Evolutionary conservation across 352 stramenopile genomes (phyloP).

Genomic region (Phytophthora europaea): DNA sequence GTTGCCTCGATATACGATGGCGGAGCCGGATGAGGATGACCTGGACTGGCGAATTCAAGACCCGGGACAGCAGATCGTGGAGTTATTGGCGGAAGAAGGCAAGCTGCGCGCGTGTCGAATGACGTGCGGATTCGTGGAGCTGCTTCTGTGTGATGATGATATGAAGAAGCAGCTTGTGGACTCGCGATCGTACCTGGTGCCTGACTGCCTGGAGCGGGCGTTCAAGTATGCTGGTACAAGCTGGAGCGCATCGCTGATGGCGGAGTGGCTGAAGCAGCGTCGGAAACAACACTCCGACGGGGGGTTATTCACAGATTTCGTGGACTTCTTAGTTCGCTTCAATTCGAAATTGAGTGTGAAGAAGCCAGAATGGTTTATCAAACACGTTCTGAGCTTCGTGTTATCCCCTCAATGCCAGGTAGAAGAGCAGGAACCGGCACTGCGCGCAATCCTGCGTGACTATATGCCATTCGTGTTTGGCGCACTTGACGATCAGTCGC

Average conservation of each 20-base stretch:
- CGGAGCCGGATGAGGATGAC: slow-evolving; percentile 20
- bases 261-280: slow-evolving; percentile 35
- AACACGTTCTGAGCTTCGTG: slow-evolving; percentile 69
- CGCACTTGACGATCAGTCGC: slow-evolving; percentile 24
- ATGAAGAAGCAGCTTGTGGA: slow-evolving; percentile 39
- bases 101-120: slow-evolving; percentile 51
- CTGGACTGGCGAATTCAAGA: slow-evolving; percentile 54
- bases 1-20: slow-evolving; percentile 27
- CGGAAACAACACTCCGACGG: slow-evolving; percentile 23
- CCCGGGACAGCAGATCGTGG: slow-evolving; percentile 59
- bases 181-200: slow-evolving; percentile 47
- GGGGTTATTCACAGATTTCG: slow-evolving; percentile 41
- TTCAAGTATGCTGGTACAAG: slow-evolving; percentile 53
- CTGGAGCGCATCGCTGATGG: slow-evolving; percentile 55
- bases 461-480: slow-evolving; percentile 71
- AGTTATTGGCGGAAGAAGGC: slow-evolving; percentile 59
- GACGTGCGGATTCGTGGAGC: slow-evolving; percentile 53
- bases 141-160: slow-evolving; percentile 45
- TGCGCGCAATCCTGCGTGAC: slow-evolving; percentile 46
- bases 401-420: slow-evolving; percentile 46
- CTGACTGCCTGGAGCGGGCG: slow-evolving; percentile 61
- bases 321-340: slow-evolving; percentile 55
- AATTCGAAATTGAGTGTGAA: slow-evolving; percentile 64
- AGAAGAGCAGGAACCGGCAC: slow-evolving; percentile 35
- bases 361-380: slow-evolving; percentile 82